Evolutionary conservation across 345 rosid species (phyloP).

Genomic region (Salix koriyanagi): DNA sequence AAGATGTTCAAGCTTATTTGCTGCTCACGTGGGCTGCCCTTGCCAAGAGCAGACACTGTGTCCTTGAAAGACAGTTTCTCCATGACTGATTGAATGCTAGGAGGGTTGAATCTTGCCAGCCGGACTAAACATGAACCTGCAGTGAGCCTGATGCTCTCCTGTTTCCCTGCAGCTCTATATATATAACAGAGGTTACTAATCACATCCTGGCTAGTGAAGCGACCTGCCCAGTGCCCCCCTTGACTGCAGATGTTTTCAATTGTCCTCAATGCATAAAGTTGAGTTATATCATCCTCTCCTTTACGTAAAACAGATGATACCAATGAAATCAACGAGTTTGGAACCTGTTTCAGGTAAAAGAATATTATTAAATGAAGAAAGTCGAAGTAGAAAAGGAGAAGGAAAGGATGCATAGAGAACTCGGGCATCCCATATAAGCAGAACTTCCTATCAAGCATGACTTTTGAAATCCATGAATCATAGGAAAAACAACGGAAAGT

Average conservation of each 20-base stretch:
- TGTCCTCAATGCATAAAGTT: slow-evolving; percentile 91
- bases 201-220: slow-evolving; percentile 88
- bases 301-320: slow-evolving; percentile 84
- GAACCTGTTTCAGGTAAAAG: slow-evolving; percentile 52
- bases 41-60: slow-evolving; percentile 62
- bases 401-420: slow-evolving; percentile 4
- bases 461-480: not conserved
- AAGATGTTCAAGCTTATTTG: slow-evolving; percentile 86
- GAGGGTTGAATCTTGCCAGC: slow-evolving; percentile 76
- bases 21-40: slow-evolving; percentile 89
- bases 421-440: not conserved
- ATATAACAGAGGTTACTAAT: slow-evolving; percentile 81
- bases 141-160: slow-evolving; percentile 87
- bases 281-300: slow-evolving; percentile 96
- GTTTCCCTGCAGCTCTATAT: slow-evolving; percentile 82
- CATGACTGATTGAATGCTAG: slow-evolving; percentile 64
- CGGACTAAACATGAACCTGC: slow-evolving; percentile 99
- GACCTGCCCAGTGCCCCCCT: slow-evolving; percentile 81
- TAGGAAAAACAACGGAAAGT: not conserved
- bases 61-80: slow-evolving; percentile 85
- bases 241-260: slow-evolving; percentile 94
- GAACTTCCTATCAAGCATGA: not conserved
- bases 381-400: not conserved
- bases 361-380: slow-evolving; percentile 2
- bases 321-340: slow-evolving; percentile 86